Percentiles rank a stretch among this genome's conserved stretches.
These are phyloP conservation scores for Dysphania ambrosioides DNA, from an alignment of 148 eudicot genomes.

Conservation along the genomic window DNA sequence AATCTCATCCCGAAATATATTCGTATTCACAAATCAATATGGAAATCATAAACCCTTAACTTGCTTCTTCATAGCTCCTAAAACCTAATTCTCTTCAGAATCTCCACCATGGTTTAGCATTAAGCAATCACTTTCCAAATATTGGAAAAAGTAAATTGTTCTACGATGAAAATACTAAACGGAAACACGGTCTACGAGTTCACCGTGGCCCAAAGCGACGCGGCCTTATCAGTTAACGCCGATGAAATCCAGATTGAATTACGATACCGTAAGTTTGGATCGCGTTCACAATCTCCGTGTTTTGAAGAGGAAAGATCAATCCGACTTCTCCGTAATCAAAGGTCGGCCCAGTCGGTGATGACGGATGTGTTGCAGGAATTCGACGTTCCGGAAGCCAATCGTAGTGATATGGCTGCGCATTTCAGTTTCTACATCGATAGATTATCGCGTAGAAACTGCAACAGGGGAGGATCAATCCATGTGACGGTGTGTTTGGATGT, in stretches of 20 bases:
- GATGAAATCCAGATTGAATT: constrained; percentile 16
- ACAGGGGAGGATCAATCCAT: constrained; percentile 6
- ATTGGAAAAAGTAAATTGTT: background rate
- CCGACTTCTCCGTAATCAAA: background rate
- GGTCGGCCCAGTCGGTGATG: background rate
- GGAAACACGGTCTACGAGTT: constrained; percentile 25
- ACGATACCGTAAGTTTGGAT: constrained; percentile 4
- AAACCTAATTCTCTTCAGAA: background rate
- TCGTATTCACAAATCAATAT: too few relatives aligned
- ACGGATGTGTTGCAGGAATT: constrained; percentile 8
- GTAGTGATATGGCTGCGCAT: constrained; percentile 20
- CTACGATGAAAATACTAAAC: constrained; percentile 17
- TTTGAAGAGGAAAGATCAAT: background rate
- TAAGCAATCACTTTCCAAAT: background rate
- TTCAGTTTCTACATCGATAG: constrained; percentile 27
- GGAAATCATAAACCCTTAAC: too few relatives aligned
- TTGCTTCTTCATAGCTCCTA: background rate
- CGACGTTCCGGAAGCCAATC: constrained; percentile 15
- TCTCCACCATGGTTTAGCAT: background rate
- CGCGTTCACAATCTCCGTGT: background rate
- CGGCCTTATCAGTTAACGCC: background rate
- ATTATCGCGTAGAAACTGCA: background rate
- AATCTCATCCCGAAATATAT: too few relatives aligned
- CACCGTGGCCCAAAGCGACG: constrained; percentile 13
- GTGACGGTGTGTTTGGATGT: constrained; percentile 25